Percentiles rank a stretch among this genome's conserved stretches.
These are phyloP conservation scores for Diaporthe citriasiana DNA, from an alignment of 2,329 filamentous ascomycete species.

Conservation along the genomic window DNA sequence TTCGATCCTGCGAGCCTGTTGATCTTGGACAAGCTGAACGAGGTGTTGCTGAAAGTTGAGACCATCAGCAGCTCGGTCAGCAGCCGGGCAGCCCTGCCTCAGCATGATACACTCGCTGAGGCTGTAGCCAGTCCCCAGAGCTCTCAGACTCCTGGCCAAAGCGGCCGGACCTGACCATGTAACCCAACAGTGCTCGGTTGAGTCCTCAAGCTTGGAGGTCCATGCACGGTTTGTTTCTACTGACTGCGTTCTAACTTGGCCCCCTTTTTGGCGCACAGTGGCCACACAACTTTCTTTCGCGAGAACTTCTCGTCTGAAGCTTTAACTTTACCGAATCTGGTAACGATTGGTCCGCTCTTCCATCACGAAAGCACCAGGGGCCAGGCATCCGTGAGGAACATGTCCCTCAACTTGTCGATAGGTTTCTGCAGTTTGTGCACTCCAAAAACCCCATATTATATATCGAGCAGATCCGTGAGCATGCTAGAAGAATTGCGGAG, in stretches of 20 bases:
- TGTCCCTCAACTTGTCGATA: not conserved
- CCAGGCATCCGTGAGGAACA: not conserved
- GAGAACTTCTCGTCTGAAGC: not conserved
- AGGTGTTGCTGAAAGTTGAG: not conserved
- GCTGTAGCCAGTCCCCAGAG: not conserved
- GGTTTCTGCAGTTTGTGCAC: not conserved
- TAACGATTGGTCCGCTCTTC: not conserved
- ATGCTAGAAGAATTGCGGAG: not conserved
- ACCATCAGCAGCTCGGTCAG: not conserved
- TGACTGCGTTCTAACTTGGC: not conserved
- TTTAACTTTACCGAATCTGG: not conserved
- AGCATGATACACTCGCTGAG: not conserved
- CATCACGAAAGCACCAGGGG: not conserved
- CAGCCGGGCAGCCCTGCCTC: not conserved
- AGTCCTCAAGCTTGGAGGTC: not conserved
- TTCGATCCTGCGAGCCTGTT: not conserved
- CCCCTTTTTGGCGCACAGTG: not conserved
- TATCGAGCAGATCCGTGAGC: not conserved
- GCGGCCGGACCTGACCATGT: not conserved
- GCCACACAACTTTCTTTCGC: not conserved
- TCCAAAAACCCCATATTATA: not conserved
- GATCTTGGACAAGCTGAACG: not conserved
- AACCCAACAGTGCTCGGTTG: not conserved
- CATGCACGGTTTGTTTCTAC: not conserved
- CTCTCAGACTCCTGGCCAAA: not conserved